These are phyloP conservation scores for Penicillium angulare DNA, from an alignment of 495 filamentous ascomycete genomes.

Conservation along the genomic window DNA sequence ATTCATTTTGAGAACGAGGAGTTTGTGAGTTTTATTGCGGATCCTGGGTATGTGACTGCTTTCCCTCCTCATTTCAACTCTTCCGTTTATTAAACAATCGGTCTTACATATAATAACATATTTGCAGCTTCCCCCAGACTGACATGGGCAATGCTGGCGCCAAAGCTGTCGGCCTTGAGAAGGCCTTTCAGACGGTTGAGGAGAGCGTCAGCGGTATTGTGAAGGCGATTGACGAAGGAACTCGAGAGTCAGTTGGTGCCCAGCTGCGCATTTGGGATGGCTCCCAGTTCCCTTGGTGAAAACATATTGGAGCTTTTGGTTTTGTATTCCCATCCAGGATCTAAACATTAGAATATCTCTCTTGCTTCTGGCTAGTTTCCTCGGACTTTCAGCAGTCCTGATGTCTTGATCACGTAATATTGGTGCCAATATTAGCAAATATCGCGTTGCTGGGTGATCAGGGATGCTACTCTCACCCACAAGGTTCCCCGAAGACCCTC, in stretches of 20 bases:
- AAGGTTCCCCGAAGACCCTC: no score
- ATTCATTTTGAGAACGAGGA: constrained; percentile 40
- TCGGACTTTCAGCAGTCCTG: no score
- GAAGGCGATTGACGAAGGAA: constrained; percentile 23
- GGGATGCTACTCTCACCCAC: no score
- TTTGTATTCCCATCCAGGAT: background rate
- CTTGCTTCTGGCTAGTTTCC: no score
- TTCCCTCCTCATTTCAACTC: background rate
- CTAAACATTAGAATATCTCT: no score
- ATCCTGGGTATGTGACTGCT: constrained; percentile 13
- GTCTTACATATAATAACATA: background rate
- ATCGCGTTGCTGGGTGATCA: no score
- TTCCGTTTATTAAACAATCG: background rate
- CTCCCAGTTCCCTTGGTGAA: background rate
- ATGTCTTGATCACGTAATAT: no score
- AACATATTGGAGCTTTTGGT: background rate
- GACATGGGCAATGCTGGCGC: constrained; percentile 46
- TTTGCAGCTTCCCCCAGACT: constrained; percentile 32
- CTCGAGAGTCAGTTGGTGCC: background rate
- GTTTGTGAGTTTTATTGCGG: constrained; percentile 30
- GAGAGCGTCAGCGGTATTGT: constrained; percentile 36
- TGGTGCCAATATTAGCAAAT: no score
- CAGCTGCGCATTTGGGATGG: background rate
- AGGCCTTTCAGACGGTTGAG: constrained; percentile 28
- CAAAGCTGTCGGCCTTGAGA: constrained; percentile 27